Evolutionary conservation across 176 grass and related monocot species (phyloP).

Genomic region (Musa troglodytarum): DNA sequence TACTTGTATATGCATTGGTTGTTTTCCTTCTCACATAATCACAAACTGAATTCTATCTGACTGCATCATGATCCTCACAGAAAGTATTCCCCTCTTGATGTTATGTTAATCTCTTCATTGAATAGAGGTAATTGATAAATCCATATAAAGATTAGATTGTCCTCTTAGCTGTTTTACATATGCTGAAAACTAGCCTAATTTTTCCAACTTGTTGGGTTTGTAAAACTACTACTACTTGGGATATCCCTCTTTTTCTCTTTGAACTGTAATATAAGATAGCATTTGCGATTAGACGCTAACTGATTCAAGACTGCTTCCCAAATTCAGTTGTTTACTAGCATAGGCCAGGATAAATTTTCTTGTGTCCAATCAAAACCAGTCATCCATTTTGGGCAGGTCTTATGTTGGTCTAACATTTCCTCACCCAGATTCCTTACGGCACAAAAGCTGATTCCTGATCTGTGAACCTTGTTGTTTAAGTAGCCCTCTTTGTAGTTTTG

Average conservation of each 20-base stretch:
- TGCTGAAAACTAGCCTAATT: neutral
- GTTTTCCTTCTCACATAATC: slow-evolving; percentile 11
- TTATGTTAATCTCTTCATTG: neutral
- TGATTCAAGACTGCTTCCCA: no score
- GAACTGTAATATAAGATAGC: neutral
- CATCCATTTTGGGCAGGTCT: no score
- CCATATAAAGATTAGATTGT: neutral
- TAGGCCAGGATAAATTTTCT: no score
- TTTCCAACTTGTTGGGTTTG: neutral
- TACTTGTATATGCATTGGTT: neutral
- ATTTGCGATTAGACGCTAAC: neutral
- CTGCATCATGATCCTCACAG: neutral
- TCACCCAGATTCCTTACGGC: no score
- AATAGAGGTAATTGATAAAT: neutral
- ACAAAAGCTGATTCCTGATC: no score
- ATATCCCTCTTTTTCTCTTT: neutral
- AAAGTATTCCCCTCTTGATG: neutral
- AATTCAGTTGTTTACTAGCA: no score
- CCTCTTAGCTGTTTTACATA: neutral
- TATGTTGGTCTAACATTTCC: no score
- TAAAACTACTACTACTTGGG: no score
- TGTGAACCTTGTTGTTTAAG: no score
- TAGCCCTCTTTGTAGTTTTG: no score
- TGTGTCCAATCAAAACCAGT: no score
- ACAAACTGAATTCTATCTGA: neutral